phyloP scores from a whole-genome alignment of 352 stramenopile genomes.

The Stramenopiles sp. region DNA sequence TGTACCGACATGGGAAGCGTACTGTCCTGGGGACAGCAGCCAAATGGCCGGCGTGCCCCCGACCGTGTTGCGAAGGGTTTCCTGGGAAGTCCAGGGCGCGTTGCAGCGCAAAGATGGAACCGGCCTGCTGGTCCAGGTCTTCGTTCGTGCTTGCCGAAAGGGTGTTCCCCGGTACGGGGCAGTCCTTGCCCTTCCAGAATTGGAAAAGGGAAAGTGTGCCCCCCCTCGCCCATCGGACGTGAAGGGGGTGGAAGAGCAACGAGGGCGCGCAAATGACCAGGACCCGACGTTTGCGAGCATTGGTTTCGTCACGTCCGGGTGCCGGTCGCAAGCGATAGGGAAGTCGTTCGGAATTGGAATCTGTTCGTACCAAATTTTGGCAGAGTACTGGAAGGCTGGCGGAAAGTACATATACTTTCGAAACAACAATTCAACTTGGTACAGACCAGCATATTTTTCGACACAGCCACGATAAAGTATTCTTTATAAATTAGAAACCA shows the following conservation, averaged over 20 bases:
- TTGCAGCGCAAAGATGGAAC: too few relatives aligned
- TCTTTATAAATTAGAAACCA: too few relatives aligned
- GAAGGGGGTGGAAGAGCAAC: neutral
- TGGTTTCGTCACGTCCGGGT: conserved; percentile 1
- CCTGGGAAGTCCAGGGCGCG: too few relatives aligned
- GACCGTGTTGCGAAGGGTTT: too few relatives aligned
- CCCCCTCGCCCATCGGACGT: neutral
- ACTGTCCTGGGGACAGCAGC: neutral
- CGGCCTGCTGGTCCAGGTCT: too few relatives aligned
- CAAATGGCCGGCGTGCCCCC: too few relatives aligned
- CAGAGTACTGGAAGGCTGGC: neutral
- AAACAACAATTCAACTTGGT: neutral
- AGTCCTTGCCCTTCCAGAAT: neutral
- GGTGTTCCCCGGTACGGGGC: neutral
- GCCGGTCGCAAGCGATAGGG: neutral
- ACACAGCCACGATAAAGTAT: too few relatives aligned
- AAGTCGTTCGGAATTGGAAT: neutral
- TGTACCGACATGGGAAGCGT: neutral
- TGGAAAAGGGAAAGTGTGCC: neutral
- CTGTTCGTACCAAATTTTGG: neutral
- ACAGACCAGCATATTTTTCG: conserved; percentile 4
- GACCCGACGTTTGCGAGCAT: neutral
- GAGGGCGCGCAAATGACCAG: neutral
- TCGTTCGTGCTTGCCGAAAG: neutral
- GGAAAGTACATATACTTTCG: conserved; percentile 3